Conservation (phyloP, 805 yeast genomes). For the Saccharomycopsis lassenensis region DNA sequence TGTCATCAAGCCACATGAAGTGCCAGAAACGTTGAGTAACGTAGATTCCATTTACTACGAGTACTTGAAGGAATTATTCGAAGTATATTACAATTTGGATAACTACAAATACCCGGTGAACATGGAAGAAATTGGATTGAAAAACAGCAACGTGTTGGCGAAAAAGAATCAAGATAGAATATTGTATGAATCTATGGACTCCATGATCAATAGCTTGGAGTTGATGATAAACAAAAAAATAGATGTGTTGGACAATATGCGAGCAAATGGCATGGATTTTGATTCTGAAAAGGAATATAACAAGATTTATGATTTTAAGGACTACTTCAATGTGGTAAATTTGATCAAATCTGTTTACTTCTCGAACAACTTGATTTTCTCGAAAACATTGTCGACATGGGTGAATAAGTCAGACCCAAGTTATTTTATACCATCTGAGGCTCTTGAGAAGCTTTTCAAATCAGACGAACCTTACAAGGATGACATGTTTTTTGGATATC, state of each 20-base stretch:
- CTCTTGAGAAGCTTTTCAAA: constrained; percentile 34
- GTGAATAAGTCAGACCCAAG: constrained; percentile 60
- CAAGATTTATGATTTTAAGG: constrained; percentile 31
- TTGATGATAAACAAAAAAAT: constrained; percentile 17
- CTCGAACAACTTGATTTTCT: constrained; percentile 29
- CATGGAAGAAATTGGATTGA: constrained; percentile 16
- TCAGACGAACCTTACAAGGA: constrained; percentile 37
- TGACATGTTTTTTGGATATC: constrained; percentile 50
- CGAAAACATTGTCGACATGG: constrained; percentile 46
- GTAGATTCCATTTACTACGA: constrained; percentile 1
- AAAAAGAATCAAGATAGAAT: constrained; percentile 11
- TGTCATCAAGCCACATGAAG: constrained; percentile 3
- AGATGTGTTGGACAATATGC: constrained; percentile 2
- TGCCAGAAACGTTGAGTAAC: constrained; percentile 14
- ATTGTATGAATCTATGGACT: constrained; percentile 13
- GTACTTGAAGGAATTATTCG: constrained; percentile 14
- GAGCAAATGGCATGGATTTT: background rate
- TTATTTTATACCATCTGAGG: constrained; percentile 41
- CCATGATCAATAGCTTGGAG: constrained; percentile 16
- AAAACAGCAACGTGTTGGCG: constrained; percentile 10
- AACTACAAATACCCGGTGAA: constrained; percentile 16
- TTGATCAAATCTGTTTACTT: constrained; percentile 47
- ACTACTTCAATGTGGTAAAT: constrained; percentile 41
- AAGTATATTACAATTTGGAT: constrained; percentile 12
- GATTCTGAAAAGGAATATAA: constrained; percentile 1